Evolutionary conservation across 2,329 filamentous ascomycete species (phyloP).

Genomic region (Penicillium crustosum): DNA sequence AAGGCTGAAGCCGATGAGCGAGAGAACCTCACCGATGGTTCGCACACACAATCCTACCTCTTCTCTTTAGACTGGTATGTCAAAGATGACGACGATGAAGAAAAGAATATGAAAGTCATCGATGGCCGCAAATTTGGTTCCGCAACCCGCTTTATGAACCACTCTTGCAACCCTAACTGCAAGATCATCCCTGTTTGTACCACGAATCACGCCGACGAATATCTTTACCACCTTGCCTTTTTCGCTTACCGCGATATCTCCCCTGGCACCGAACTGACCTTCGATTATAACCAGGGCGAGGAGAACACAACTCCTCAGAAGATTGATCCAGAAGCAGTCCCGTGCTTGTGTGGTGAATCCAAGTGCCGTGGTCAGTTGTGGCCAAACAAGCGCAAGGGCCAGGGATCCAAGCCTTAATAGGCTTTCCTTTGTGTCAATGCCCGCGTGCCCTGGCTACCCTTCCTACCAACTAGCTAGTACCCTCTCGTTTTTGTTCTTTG

Average conservation of each 20-base stretch:
- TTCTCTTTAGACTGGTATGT: constrained; percentile 44
- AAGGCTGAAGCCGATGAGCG: constrained; percentile 38
- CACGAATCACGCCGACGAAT: constrained; percentile 38
- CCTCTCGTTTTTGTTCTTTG: background rate
- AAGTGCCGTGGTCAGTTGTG: constrained; percentile 49
- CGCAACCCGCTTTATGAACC: constrained; percentile 49
- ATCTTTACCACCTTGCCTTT: constrained; percentile 49
- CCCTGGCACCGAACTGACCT: constrained; percentile 46
- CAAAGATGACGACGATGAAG: constrained; percentile 22
- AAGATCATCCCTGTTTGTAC: constrained; percentile 45
- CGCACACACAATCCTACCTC: constrained; percentile 39
- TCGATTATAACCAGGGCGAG: constrained; percentile 47
- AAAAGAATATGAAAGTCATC: constrained; percentile 38
- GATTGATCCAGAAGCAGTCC: constrained; percentile 40
- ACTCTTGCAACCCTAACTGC: constrained; percentile 51
- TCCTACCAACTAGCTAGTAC: background rate
- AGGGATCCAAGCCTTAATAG: constrained; percentile 12
- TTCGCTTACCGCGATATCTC: constrained; percentile 47
- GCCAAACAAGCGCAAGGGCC: constrained; percentile 40
- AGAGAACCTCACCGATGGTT: constrained; percentile 32
- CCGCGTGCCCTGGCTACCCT: background rate
- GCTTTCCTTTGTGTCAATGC: background rate
- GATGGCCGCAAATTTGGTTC: constrained; percentile 47
- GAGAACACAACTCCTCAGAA: constrained; percentile 20
- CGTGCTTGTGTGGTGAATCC: constrained; percentile 46